Evolutionary conservation across 257 asterid genomes (phyloP).

Genomic region (Scutellaria galericulata): DNA sequence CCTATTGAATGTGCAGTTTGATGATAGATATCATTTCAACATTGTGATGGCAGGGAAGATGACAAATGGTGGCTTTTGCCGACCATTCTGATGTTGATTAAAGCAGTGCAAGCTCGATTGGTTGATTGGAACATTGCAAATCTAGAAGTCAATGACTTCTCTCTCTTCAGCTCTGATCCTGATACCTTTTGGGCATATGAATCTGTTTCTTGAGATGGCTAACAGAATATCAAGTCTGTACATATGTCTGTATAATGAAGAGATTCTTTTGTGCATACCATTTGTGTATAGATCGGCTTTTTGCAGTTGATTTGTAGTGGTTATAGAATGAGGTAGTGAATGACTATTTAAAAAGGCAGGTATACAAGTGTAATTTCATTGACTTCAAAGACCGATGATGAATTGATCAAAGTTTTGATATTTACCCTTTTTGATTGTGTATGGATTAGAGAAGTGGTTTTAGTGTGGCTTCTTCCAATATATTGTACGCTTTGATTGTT

Average conservation of each 20-base stretch:
- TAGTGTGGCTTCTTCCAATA: neutral
- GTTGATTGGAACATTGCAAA: slow-evolving; percentile 94
- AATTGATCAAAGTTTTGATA: neutral
- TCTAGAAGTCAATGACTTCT: slow-evolving; percentile 79
- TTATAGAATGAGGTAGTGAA: slow-evolving; percentile 20
- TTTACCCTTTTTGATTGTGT: neutral
- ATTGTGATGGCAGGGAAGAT: slow-evolving; percentile 68
- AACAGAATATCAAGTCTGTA: neutral
- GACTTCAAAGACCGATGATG: neutral
- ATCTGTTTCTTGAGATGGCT: slow-evolving; percentile 54
- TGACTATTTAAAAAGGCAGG: neutral
- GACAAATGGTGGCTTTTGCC: slow-evolving; percentile 94
- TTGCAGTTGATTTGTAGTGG: slow-evolving; percentile 49
- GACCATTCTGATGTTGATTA: slow-evolving; percentile 67
- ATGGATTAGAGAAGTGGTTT: neutral
- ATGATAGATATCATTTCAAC: neutral
- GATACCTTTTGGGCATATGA: slow-evolving; percentile 97
- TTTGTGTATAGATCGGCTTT: slow-evolving; percentile 51
- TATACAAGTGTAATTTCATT: slow-evolving; percentile 14
- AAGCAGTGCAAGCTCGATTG: slow-evolving; percentile 83
- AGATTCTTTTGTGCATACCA: slow-evolving; percentile 41
- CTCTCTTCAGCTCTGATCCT: slow-evolving; percentile 85
- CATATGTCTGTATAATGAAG: neutral
- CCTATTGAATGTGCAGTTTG: neutral
- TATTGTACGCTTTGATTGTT: neutral